phyloP scores from a whole-genome alignment of 2,329 filamentous ascomycete species.

The Fusarium tricinctum region DNA sequence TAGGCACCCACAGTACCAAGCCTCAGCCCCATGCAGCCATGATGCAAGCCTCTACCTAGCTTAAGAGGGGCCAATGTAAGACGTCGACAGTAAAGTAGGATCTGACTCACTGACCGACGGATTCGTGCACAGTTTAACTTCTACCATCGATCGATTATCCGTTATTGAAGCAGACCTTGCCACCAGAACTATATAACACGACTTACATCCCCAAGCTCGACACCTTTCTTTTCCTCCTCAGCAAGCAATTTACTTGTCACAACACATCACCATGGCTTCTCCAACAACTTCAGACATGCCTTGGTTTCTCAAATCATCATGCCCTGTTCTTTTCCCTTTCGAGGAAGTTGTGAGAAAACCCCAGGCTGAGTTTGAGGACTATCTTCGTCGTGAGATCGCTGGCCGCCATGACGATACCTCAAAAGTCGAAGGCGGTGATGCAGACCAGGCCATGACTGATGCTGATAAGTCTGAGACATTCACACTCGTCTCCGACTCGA shows the following conservation, averaged over 20 bases:
- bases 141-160: neutral
- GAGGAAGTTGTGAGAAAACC: slow-evolving; percentile 54
- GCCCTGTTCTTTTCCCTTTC: slow-evolving; percentile 57
- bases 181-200: slow-evolving; percentile 24
- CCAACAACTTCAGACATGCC: slow-evolving; percentile 41
- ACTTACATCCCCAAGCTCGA: neutral
- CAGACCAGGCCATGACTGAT: slow-evolving; percentile 29
- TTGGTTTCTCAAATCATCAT: slow-evolving; percentile 58
- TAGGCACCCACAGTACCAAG: slow-evolving; percentile 33
- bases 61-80: neutral
- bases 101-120: slow-evolving; percentile 41
- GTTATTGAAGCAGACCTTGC: neutral
- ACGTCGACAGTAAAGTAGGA: neutral
- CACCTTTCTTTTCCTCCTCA: neutral
- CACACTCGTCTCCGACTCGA: slow-evolving; percentile 48
- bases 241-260: slow-evolving; percentile 3
- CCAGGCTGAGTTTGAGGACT: slow-evolving; percentile 53
- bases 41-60: neutral
- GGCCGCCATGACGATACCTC: slow-evolving; percentile 24
- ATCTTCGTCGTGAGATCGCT: slow-evolving; percentile 49
- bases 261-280: slow-evolving; percentile 39
- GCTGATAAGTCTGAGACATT: slow-evolving; percentile 45
- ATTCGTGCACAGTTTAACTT: neutral
- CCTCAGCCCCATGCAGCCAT: slow-evolving; percentile 32
- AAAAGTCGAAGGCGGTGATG: neutral